Evolutionary conservation across 2,329 filamentous ascomycete species (phyloP).

Genomic region (Aureobasidium sp.): DNA sequence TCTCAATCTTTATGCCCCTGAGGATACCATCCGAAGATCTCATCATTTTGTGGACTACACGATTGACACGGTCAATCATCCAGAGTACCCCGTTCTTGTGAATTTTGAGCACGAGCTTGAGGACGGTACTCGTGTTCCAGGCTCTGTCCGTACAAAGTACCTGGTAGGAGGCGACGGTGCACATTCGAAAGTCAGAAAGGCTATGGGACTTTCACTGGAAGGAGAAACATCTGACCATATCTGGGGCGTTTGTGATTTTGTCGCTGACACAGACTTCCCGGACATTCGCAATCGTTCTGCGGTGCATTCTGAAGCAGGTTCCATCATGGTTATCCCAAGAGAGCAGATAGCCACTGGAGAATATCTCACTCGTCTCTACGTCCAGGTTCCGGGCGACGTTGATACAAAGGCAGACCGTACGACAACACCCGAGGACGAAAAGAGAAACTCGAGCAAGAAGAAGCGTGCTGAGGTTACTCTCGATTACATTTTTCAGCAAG

Average conservation of each 20-base stretch:
- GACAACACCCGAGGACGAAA: constrained; percentile 50
- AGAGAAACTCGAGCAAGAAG: constrained; percentile 50
- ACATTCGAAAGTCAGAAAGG: constrained; percentile 19
- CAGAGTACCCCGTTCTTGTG: constrained; percentile 5
- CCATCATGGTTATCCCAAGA: constrained; percentile 70
- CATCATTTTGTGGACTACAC: constrained; percentile 2
- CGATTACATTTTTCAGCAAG: constrained; percentile 55
- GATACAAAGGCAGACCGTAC: constrained; percentile 46
- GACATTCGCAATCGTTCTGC: constrained; percentile 76
- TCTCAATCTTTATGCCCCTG: constrained; percentile 18
- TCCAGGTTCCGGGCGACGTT: constrained; percentile 17
- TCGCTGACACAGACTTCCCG: constrained; percentile 32
- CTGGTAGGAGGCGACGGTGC: constrained; percentile 22
- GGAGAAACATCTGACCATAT: constrained; percentile 25
- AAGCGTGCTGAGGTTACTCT: constrained; percentile 45
- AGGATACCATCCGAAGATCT: constrained; percentile 7
- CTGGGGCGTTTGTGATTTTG: constrained; percentile 28
- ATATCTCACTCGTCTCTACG: neutral
- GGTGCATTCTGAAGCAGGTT: constrained; percentile 62
- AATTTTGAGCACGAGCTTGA: neutral
- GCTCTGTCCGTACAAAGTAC: constrained; percentile 17
- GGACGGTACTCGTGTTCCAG: constrained; percentile 17
- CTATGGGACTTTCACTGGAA: constrained; percentile 23
- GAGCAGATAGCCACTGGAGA: constrained; percentile 36
- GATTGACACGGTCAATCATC: neutral